Base-by-base conservation (phyloP, 768 basidiomycete genomes). In the Asterophora parasitica region DNA sequence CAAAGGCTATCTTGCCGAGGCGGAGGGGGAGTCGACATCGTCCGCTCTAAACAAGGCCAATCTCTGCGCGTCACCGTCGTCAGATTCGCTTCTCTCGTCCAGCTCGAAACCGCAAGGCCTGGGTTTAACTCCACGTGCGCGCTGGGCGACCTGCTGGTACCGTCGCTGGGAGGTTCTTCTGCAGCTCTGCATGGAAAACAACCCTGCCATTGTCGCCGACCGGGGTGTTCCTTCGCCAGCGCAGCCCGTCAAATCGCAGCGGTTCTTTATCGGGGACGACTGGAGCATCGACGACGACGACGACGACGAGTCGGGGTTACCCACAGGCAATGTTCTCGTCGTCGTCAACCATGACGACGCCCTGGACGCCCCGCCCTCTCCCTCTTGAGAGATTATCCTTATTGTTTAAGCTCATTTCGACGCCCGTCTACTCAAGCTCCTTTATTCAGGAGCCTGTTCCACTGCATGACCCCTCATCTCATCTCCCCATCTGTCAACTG, bases 141-240 rank as follows among this genome's bases (percentile, higher is more conserved):
- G 54, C 19, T 79, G 77, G 78, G 63, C 70, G 31, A 66, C 68
- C 9, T 71, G 67, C 49, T 80, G 78, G 77, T 75, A 79, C 51
- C 67, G 66, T 23, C 76, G 77, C 46, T 81, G 78, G 76, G 73
- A 79, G 48, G 44, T 81, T 38, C 65, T 82, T 39, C 52, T 74
- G 38, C 68, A 73, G 46, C 65, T 81, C 3, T 68, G 40, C 63
- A 68, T 37, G 51, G 51, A 30, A 57, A 61, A 40, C 60, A 56
- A 45, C 19, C 43, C 47, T 30, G 19, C 15, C 4, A 38, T 45
- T 15, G 32, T 45, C 7, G 28, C n/a, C 11, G 46, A 43, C 13
- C 13, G 42, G 10, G 20, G 49, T 39, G 19, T 38, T n/a, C 36
- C 35, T 30, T 36, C 49, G 8, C 10, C 42, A 32, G 17, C 28